Conservation (phyloP, 176 grass and related monocot species). For the Oryza australiensis region DNA sequence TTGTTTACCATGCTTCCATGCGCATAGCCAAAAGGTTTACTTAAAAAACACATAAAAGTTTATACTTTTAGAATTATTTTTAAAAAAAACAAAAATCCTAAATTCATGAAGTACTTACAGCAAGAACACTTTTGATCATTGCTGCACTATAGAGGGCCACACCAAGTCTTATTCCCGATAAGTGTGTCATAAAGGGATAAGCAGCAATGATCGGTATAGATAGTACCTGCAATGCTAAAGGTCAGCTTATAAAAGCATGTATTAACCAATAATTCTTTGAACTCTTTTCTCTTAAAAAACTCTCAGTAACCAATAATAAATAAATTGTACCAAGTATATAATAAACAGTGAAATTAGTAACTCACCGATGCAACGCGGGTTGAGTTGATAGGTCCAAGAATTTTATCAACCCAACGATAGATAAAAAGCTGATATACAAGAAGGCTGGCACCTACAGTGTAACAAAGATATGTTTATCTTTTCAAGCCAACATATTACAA, state of each 20-base stretch:
- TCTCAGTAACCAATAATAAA: background rate
- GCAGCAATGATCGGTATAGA: constrained; percentile 57
- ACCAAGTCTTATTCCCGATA: constrained; percentile 60
- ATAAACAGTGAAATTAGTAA: constrained; percentile 40
- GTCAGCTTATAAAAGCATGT: constrained; percentile 18
- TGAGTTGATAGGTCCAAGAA: constrained; percentile 49
- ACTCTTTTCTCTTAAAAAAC: background rate
- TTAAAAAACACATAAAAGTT: no score
- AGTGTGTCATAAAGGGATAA: constrained; percentile 66
- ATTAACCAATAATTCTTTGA: background rate
- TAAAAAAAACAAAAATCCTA: background rate
- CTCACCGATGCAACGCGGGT: constrained; percentile 48
- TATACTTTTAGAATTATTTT: background rate
- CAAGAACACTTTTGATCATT: constrained; percentile 65
- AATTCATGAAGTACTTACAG: constrained; percentile 31
- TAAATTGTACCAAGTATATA: background rate
- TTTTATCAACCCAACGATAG: constrained; percentile 45
- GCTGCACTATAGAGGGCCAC: constrained; percentile 59
- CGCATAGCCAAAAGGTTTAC: background rate
- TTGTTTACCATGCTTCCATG: background rate
- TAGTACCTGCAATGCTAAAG: constrained; percentile 43
- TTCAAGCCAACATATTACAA: background rate
- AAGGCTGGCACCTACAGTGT: constrained; percentile 54
- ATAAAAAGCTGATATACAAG: constrained; percentile 74
- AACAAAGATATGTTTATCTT: background rate